Base-by-base conservation (phyloP, 1,284 basidiomycete genomes). In the Chalciporus piperatoides region DNA sequence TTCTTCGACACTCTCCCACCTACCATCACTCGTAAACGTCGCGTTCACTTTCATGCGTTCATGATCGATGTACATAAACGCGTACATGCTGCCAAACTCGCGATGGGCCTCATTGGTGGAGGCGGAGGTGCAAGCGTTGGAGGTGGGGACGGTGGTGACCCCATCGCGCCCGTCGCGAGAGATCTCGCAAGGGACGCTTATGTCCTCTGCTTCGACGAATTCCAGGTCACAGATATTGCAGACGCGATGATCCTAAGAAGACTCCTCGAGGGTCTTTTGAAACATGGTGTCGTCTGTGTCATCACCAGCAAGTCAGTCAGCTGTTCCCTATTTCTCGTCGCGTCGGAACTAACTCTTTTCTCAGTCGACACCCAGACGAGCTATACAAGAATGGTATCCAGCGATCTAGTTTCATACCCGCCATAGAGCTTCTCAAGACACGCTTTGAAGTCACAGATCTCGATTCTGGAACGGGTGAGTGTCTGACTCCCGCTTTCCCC, bases 311-410 rank as follows among this genome's bases (percentile, higher is more conserved):
- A 99, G 94, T 96, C 56, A 65, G 83, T 23, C 21, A 23, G 21
- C 21, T 23, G 55, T 47, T 45, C 41, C 41, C 24, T 42, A 0
- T 2, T 25, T 47, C 38, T 27, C 44, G 21, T 41, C 25, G 9
- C 23, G 21, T n/a, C 17, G 36, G 27, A 39, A 4, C 56, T 56
- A 42, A 53, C n/a, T 4, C 17, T 0, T 1, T 25, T 25, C 25
- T 15, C 60, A 97, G 95, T 70, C 96, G 97, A 49, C 93, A 97
- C 67, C 97, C 97, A 3, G 87, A 97, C 64, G 92, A 98, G 38
- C 78, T 99, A 0, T 99, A 99, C 76, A 96, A 96, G 79, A 99
- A 99, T 60, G 97, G 97, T 0, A 97, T 99, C 44, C 97, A 99
- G 67, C 84, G 97, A 15, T 83, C 89, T n/a, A 94, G 90, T 59